Conservation (phyloP, 164 flowering plant species). For the Kingdonia uniflora region DNA sequence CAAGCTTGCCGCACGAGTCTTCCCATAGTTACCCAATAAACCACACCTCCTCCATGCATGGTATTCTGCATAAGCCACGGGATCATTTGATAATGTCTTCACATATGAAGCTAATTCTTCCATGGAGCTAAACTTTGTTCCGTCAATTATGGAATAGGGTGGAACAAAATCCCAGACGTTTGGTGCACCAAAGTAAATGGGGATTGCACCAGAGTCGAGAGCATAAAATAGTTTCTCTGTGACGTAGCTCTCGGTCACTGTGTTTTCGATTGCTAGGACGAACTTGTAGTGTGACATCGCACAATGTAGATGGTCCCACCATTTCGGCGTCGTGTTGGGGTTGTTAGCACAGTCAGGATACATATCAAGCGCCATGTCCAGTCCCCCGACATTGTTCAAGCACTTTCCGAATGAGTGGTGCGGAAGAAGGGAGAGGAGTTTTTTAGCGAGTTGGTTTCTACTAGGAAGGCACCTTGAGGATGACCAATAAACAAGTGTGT, state of each 20-base stretch:
- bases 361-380: constrained; percentile 58
- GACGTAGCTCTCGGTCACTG: constrained; percentile 81
- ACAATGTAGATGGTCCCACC: constrained; percentile 99
- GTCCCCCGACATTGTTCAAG: constrained; percentile 91
- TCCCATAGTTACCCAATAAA: constrained; percentile 56
- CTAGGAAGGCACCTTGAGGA: constrained; percentile 87
- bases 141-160: constrained; percentile 90
- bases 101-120: constrained; percentile 78
- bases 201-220: constrained; percentile 84
- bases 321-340: constrained; percentile 36
- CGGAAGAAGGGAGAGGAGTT: constrained; percentile 59
- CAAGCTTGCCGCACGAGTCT: constrained; percentile 67
- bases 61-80: constrained; percentile 85
- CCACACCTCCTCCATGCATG: constrained; percentile 99
- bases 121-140: constrained; percentile 59
- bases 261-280: constrained; percentile 94
- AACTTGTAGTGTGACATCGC: constrained; percentile 99
- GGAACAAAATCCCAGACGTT: constrained; percentile 90
- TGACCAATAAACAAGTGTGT: constrained; percentile 93
- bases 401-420: constrained; percentile 96
- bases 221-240: constrained; percentile 97
- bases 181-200: constrained; percentile 95
- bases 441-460: constrained; percentile 63
- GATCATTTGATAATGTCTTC: constrained; percentile 67
- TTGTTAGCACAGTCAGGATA: constrained; percentile 71